Conservation (phyloP, 2,329 filamentous ascomycete species). For the Colletotrichum sojae region DNA sequence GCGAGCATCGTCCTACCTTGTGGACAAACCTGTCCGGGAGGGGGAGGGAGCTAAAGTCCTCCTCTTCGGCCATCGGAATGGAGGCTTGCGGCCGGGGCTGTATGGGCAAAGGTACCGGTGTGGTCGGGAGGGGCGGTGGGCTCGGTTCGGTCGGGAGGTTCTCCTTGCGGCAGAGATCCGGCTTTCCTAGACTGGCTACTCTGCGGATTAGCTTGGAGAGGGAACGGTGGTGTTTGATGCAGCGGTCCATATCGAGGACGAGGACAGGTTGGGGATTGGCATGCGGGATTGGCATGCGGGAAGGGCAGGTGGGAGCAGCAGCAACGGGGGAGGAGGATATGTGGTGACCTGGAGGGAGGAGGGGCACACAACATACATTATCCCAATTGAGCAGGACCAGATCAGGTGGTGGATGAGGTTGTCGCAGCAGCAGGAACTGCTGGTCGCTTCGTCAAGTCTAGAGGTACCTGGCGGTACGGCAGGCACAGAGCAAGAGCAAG, state of each 20-base stretch:
- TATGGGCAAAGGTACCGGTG: background rate
- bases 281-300: conserved; percentile 16
- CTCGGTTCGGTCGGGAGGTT: conserved; percentile 2
- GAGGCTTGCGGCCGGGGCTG: conserved; percentile 5
- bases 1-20: conserved; percentile 69
- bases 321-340: conserved; percentile 14
- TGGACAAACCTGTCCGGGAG: conserved; percentile 86
- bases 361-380: conserved; percentile 28
- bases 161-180: conserved; percentile 26
- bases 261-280: background rate
- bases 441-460: conserved; percentile 5
- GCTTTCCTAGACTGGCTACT: conserved; percentile 36
- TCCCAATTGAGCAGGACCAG: background rate
- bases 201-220: conserved; percentile 36
- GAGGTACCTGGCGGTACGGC: conserved; percentile 16
- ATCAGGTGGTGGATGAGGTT: conserved; percentile 28
- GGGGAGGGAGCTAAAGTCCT: conserved; percentile 85
- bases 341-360: conserved; percentile 10
- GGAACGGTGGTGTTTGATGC: conserved; percentile 36
- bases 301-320: conserved; percentile 15
- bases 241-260: conserved; percentile 21
- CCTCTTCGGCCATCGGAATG: conserved; percentile 82
- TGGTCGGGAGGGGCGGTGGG: conserved; percentile 7
- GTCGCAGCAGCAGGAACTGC: conserved; percentile 20
- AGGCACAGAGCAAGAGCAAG: conserved; percentile 8